Percentiles rank a stretch among this genome's conserved stretches.
phyloP scores from a whole-genome alignment of 1,284 basidiomycete species.

The Calocybe gambosa region DNA sequence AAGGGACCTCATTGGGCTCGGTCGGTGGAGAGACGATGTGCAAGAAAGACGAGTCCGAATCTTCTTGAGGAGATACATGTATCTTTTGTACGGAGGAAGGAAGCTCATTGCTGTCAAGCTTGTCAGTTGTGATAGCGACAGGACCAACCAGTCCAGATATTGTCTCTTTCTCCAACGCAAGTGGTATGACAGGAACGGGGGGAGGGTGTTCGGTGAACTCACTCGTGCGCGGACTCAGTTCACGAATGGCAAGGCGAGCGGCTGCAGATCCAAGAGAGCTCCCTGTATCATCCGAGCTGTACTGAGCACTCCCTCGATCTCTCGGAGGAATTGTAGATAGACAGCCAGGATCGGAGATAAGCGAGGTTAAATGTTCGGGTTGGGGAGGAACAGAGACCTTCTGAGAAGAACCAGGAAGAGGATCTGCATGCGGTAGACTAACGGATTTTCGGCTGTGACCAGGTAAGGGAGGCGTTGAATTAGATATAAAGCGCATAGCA shows the following conservation, averaged over 20 bases:
- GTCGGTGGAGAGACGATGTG: conserved; percentile 11
- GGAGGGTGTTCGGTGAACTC: conserved; percentile 17
- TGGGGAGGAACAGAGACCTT: conserved; percentile 8
- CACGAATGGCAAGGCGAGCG: conserved; percentile 30
- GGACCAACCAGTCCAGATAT: not conserved
- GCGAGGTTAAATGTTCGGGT: conserved; percentile 11
- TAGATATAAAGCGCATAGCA: conserved; percentile 21
- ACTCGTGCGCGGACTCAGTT: conserved; percentile 35
- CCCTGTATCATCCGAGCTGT: conserved; percentile 26
- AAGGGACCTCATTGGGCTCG: conserved; percentile 4
- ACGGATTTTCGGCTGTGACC: conserved; percentile 20
- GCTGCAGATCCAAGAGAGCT: conserved; percentile 28
- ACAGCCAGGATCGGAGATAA: not conserved
- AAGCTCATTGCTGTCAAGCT: not conserved
- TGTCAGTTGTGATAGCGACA: not conserved
- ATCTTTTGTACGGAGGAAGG: not conserved
- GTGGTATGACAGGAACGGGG: not conserved
- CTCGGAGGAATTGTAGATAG: conserved; percentile 13
- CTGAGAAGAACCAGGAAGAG: conserved; percentile 7
- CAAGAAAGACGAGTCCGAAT: conserved; percentile 13
- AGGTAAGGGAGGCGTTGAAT: conserved; percentile 17
- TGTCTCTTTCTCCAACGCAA: not conserved
- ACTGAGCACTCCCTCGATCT: conserved; percentile 27
- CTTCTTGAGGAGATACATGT: conserved; percentile 1
- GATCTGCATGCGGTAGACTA: conserved; percentile 17